Evolutionary conservation across 805 yeast species (phyloP), one percentile per base, ranked within the genome.

Genomic region (Nakazawaea sp.): DNA sequence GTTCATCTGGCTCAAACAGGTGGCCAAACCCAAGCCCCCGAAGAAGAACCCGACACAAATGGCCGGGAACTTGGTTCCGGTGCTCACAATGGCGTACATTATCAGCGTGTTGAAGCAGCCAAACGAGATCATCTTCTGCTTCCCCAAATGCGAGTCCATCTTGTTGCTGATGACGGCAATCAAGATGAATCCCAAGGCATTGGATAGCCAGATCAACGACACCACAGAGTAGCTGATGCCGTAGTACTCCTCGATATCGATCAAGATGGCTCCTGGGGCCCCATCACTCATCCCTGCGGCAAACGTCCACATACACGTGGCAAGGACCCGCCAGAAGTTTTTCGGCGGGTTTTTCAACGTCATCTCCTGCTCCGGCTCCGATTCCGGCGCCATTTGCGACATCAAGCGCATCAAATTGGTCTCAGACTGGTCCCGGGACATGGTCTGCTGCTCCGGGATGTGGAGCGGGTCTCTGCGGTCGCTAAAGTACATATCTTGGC

Each of bases 221-320:
- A 74, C 79, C n/a, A 70, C 46, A 2, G 78, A 62, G 47, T 76
- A 76, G 15, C 57, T 57, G 36, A 76, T 61, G 25, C 48, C 36
- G 48, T 74, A 77, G 48, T 66, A 61, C 4, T 38, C 49, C 45
- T 77, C 81, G 27, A 77, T 70, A 30, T 59, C 55, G 5, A 79
- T 80, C 35, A 77, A 53, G n/a, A 77, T 52, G 0, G 81, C 78
- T 41, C 82, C 83, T 1, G 78, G 71, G 11, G 76, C 72, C 40
- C 77, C 77, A 48, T 77, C 83, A 19, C 66, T 49, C 45, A 71
- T 51, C 1, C 81, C 81, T 9, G 51, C 44, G 2, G 61, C 45
- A 29, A 68, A 52, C 8, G 55, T 51, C 71, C 74, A 72, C 4
- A 52, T 4, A 23, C 68, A 54, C 10, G 61, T 49, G 8, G 72